These are phyloP conservation scores for Paracoccidioides brasiliensis DNA, from an alignment of 2,329 filamentous ascomycete genomes.

Conservation along the genomic window DNA sequence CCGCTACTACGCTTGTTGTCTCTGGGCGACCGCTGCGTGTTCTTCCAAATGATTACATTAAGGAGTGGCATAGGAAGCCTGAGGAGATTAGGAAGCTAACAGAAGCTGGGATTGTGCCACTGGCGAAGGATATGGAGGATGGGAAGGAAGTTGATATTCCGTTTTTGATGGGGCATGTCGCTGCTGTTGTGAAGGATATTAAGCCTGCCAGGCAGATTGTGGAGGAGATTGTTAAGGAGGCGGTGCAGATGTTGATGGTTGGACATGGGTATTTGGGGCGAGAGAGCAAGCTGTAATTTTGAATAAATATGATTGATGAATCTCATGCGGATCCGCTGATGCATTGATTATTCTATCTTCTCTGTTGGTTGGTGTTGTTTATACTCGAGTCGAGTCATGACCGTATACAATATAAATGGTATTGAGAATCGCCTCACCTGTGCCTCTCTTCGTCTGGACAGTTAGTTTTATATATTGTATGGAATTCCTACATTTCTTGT, in stretches of 20 bases:
- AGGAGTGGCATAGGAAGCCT: conserved; percentile 64
- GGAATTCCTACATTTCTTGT: not conserved
- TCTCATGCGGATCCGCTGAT: not conserved
- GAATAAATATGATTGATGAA: not conserved
- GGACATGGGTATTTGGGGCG: conserved; percentile 47
- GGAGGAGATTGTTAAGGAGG: conserved; percentile 76
- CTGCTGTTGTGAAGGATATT: conserved; percentile 61
- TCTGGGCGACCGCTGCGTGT: conserved; percentile 70
- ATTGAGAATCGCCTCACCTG: not conserved
- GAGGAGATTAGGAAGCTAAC: conserved; percentile 64
- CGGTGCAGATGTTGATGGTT: conserved; percentile 51
- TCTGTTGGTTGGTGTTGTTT: not conserved
- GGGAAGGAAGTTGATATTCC: conserved; percentile 73
- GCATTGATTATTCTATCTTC: not conserved
- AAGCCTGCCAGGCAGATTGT: conserved; percentile 76
- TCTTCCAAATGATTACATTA: conserved; percentile 71
- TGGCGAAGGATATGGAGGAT: conserved; percentile 71
- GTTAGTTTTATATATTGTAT: not conserved
- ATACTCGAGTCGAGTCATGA: not conserved
- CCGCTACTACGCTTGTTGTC: conserved; percentile 68
- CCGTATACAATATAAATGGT: not conserved
- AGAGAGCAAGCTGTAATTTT: conserved; percentile 33
- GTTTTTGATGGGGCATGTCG: conserved; percentile 89
- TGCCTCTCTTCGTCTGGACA: not conserved
- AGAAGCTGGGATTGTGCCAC: conserved; percentile 62